Base-by-base conservation (phyloP, 129 eudicot species). In the Sambucus nigra region DNA sequence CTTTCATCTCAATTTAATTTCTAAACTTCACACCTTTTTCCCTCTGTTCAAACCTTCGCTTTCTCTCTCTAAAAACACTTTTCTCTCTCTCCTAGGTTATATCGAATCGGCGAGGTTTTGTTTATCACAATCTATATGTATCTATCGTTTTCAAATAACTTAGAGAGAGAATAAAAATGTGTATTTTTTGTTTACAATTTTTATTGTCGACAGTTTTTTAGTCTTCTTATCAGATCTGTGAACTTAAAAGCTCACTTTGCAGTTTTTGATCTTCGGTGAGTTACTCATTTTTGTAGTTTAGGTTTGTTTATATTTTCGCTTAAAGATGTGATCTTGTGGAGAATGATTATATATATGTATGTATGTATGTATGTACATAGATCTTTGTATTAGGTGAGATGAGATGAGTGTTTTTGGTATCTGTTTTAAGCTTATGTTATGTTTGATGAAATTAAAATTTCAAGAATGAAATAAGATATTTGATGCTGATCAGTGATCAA, bases 141-240 rank as follows among this genome's bases (percentile, higher is more conserved):
- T 66, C 73, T 53, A 68, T 73, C 79, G 74, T 67, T 73, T 61
- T 73, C 79, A 60, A 67, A 62, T 67, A 55, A 66, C 49, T 61
- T 67, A 61, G 64, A 65, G 68, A 53, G 55, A 26, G 69, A 61
- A 40, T 32, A 31, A 22, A 19, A n/a, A 3, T 57, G 63, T 70
- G 44, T 55, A 41, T 66, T 23, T 61, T 72, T 73, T 62, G 69
- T 61, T 62, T 61, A 61, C 79, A 11, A 32, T 73, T 67, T 62
- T 67, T 65, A 69, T 67, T 60, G 40, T 59, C 38, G 56, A 55
- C 53, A 53, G 41, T n/a, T 57, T 29, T 32, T 13, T 26, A 17
- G 25, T 47, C 29, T 51, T 53, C 53, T 38, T 25, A 17, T 42
- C 60, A 44, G 73, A 61, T 73, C 73, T 61, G 57, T 50, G 15